phyloP scores from a whole-genome alignment of 768 basidiomycete genomes.

The Sistotremastrum suecicum region DNA sequence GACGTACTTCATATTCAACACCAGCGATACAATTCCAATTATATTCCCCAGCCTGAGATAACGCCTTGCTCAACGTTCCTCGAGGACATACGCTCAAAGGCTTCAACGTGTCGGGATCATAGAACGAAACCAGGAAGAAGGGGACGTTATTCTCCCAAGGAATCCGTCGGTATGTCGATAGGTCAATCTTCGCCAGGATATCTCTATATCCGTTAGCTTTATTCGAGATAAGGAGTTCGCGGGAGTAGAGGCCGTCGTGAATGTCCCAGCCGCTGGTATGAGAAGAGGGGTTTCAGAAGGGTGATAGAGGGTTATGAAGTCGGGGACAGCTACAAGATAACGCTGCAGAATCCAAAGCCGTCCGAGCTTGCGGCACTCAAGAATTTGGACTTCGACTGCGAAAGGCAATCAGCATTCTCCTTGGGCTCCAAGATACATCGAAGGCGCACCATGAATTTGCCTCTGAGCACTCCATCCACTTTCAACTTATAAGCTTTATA shows the following conservation, averaged over 20 bases:
- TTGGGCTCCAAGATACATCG: neutral
- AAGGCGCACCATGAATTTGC: conserved; percentile 73
- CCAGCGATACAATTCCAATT: conserved; percentile 68
- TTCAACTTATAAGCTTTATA: neutral
- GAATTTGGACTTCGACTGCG: conserved; percentile 84
- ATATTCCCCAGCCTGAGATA: conserved; percentile 30
- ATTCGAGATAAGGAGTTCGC: conserved; percentile 85
- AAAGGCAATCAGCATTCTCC: conserved; percentile 5
- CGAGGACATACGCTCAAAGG: conserved; percentile 78
- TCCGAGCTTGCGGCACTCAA: conserved; percentile 61
- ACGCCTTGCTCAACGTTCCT: conserved; percentile 52
- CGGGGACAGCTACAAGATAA: conserved; percentile 56
- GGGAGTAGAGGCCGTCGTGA: conserved; percentile 73
- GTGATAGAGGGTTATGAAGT: neutral
- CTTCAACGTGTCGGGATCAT: conserved; percentile 71
- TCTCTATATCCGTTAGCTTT: conserved; percentile 87
- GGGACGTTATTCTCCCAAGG: conserved; percentile 88
- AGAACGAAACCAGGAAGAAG: conserved; percentile 85
- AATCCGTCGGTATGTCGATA: conserved; percentile 76
- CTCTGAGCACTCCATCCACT: conserved; percentile 91
- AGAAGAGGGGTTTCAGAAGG: conserved; percentile 1
- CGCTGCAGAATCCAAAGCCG: conserved; percentile 89
- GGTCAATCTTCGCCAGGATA: conserved; percentile 72
- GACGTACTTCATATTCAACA: conserved; percentile 79
- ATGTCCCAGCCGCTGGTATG: conserved; percentile 73